phyloP scores from a whole-genome alignment of 768 basidiomycete species.

The Tylopilus cervinicoccineus region DNA sequence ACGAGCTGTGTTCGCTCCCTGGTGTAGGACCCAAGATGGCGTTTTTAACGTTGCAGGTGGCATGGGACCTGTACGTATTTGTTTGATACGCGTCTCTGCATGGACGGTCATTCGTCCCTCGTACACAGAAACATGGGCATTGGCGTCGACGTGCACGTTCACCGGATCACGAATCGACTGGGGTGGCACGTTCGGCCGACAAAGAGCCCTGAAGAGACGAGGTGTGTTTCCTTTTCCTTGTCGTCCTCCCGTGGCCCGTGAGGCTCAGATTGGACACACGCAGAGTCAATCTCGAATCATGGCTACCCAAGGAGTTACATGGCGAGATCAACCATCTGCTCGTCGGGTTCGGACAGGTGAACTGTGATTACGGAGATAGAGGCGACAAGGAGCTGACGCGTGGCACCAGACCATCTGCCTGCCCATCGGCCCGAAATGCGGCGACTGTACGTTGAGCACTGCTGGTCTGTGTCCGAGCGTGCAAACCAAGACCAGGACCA shows the following conservation, averaged over 20 bases:
- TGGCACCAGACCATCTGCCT: constrained; percentile 57
- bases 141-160: constrained; percentile 95
- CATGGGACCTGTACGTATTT: constrained; percentile 69
- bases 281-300: constrained; percentile 77
- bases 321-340: constrained; percentile 75
- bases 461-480: constrained; percentile 68
- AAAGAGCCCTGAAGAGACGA: constrained; percentile 83
- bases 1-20: constrained; percentile 80
- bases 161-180: constrained; percentile 89
- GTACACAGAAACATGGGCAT: constrained; percentile 90
- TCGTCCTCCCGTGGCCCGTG: background rate
- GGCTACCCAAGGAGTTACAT: constrained; percentile 73
- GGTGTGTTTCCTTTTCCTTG: constrained; percentile 38
- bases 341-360: constrained; percentile 83
- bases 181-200: constrained; percentile 89
- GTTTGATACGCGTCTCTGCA: too few species aligned
- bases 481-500: constrained; percentile 22
- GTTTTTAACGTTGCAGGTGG: constrained; percentile 76
- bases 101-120: too few species aligned
- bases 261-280: background rate
- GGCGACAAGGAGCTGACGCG: background rate
- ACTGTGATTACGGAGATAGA: background rate
- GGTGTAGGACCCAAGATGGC: constrained; percentile 99
- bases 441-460: constrained; percentile 53
- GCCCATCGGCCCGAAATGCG: constrained; percentile 63